Conservation (phyloP, 129 eudicot genomes). For the Centaurea solstitialis region DNA sequence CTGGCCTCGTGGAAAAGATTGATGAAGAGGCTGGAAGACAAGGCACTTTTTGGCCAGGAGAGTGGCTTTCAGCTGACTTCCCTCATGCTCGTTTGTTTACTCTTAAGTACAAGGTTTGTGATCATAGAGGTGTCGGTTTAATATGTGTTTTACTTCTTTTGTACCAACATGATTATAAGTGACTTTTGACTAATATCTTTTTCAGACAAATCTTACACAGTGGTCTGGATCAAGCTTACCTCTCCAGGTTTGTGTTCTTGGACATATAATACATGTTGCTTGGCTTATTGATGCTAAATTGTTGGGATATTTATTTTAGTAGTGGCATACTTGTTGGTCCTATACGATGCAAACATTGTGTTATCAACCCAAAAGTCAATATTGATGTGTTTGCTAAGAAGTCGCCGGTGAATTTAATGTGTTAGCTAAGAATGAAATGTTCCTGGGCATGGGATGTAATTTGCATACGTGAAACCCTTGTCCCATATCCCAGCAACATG, state of each 20-base stretch:
- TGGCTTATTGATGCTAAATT: background rate
- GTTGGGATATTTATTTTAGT: background rate
- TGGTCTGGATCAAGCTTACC: constrained; percentile 99
- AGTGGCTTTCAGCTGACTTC: constrained; percentile 95
- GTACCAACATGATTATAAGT: constrained; percentile 14
- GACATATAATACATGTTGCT: background rate
- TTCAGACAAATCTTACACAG: constrained; percentile 96
- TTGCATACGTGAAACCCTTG: background rate
- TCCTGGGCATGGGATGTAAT: background rate
- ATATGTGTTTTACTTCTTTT: background rate
- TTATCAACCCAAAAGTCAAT: background rate
- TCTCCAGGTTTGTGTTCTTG: constrained; percentile 67
- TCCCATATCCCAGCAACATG: background rate
- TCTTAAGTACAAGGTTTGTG: constrained; percentile 92
- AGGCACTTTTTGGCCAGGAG: constrained; percentile 99
- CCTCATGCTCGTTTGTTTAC: constrained; percentile 93
- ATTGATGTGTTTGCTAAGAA: background rate
- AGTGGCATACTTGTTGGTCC: background rate
- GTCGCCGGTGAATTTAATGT: background rate
- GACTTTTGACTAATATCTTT: background rate
- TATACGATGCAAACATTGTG: background rate
- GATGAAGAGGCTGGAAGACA: constrained; percentile 96
- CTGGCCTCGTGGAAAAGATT: constrained; percentile 98
- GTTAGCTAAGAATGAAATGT: background rate
- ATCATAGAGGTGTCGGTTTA: constrained; percentile 3